These are phyloP conservation scores for Talaromyces trachyspermus DNA, from an alignment of 495 filamentous ascomycete genomes.

Conservation along the genomic window DNA sequence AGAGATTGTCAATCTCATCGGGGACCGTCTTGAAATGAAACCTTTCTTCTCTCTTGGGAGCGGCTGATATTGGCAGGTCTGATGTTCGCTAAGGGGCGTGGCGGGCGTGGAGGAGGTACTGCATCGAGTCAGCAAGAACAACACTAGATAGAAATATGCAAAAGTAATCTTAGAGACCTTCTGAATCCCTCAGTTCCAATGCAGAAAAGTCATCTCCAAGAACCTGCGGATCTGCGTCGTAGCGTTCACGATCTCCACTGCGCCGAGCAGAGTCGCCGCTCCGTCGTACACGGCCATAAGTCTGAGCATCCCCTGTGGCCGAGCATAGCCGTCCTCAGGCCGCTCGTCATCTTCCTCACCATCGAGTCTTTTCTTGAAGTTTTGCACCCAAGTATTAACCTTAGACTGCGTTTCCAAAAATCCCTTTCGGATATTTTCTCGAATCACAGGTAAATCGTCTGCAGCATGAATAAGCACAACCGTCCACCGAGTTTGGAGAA, in stretches of 20 bases:
- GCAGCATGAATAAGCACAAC: constrained; percentile 13
- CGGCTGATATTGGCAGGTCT: constrained; percentile 76
- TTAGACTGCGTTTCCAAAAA: constrained; percentile 90
- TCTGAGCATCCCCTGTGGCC: constrained; percentile 17
- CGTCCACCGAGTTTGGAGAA: no score
- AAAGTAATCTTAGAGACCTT: no score
- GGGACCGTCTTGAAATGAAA: constrained; percentile 70
- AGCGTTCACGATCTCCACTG: constrained; percentile 78
- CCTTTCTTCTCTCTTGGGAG: constrained; percentile 58
- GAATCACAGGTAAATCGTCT: constrained; percentile 91
- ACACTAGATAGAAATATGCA: constrained; percentile 7
- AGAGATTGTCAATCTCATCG: constrained; percentile 77
- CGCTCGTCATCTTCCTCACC: constrained; percentile 60
- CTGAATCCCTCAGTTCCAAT: constrained; percentile 72
- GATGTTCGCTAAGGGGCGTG: constrained; percentile 67
- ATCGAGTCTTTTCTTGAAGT: constrained; percentile 84
- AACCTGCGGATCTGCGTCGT: constrained; percentile 92
- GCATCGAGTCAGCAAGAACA: constrained; percentile 17
- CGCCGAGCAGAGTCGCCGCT: constrained; percentile 54
- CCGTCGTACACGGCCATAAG: constrained; percentile 38
- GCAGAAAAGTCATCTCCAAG: constrained; percentile 86
- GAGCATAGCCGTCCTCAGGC: constrained; percentile 39
- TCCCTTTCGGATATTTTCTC: constrained; percentile 87
- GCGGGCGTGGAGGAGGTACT: constrained; percentile 46
- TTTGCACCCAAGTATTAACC: constrained; percentile 87